Evolutionary conservation across 2,329 filamentous ascomycete genomes (phyloP).

Genomic region (Trichophyton schoenleinii): DNA sequence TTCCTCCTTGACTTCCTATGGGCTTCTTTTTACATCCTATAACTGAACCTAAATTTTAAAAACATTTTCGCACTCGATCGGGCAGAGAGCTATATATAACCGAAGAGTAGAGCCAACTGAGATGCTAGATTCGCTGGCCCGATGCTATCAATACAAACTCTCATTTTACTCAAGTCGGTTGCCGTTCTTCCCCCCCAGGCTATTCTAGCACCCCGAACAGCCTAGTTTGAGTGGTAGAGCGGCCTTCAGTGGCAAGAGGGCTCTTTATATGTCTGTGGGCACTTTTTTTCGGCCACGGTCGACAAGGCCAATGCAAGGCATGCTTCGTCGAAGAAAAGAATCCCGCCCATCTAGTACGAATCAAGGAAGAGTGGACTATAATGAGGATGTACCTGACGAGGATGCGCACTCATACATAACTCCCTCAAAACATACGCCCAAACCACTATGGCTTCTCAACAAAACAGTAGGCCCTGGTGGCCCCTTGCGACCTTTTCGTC

Average conservation of each 20-base stretch:
- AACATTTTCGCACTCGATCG: not conserved
- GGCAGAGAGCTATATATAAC: not conserved
- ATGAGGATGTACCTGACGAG: constrained; percentile 9
- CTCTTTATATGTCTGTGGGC: not conserved
- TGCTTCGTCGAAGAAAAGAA: constrained; percentile 1
- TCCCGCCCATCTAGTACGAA: not conserved
- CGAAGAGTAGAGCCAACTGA: not conserved
- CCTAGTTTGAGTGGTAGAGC: not conserved
- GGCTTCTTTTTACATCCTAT: not conserved
- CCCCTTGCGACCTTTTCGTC: constrained; percentile 41
- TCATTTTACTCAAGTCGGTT: too few species aligned
- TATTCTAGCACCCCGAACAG: too few species aligned
- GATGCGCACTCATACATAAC: constrained; percentile 28
- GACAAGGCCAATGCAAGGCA: not conserved
- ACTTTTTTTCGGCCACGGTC: not conserved
- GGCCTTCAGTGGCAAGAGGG: not conserved
- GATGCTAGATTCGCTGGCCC: not conserved
- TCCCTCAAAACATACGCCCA: constrained; percentile 27
- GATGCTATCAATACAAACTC: too few species aligned
- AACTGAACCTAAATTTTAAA: not conserved
- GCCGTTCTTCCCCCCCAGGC: too few species aligned
- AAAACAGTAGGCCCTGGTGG: constrained; percentile 25
- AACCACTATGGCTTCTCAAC: not conserved
- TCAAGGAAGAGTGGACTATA: not conserved
- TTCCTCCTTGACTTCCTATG: not conserved